A percentile compares a stretch with the other conserved stretches of the same genome.
Conservation (phyloP, 257 asterid genomes). For the Lantana camara region DNA sequence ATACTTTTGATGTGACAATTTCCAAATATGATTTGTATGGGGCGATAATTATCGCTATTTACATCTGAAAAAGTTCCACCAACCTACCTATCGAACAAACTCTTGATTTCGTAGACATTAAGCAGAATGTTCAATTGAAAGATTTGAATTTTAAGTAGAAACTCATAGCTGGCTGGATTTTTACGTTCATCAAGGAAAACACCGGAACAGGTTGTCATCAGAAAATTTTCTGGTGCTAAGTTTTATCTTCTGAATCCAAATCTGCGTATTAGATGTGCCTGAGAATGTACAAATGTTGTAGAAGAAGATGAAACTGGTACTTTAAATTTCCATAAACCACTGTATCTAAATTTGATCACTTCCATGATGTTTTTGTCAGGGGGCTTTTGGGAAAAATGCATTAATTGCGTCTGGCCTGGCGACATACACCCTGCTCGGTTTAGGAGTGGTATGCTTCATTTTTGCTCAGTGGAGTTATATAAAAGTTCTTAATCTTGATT, state of each 20-base stretch:
- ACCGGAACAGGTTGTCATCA: neutral
- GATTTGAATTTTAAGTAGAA: neutral
- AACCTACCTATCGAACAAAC: neutral
- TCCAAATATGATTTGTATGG: neutral
- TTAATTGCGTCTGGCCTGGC: conserved; percentile 60
- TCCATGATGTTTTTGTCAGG: conserved; percentile 42
- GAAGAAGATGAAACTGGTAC: neutral
- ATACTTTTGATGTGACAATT: neutral
- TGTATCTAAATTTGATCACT: neutral
- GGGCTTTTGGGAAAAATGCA: conserved; percentile 67
- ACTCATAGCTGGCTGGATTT: neutral
- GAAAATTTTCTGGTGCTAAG: neutral
- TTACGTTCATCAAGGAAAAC: neutral
- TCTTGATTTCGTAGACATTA: neutral
- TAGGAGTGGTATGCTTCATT: conserved; percentile 64
- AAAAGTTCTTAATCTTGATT: conserved; percentile 9
- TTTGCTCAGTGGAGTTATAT: neutral
- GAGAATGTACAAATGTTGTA: neutral
- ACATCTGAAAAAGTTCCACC: neutral
- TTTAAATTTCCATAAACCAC: neutral
- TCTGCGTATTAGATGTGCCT: neutral
- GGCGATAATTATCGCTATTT: neutral
- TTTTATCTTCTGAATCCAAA: neutral
- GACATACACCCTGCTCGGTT: conserved; percentile 65
- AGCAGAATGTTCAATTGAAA: neutral